phyloP scores from a whole-genome alignment of 2,329 filamentous ascomycete genomes.

The Colletotrichum falcatum region DNA sequence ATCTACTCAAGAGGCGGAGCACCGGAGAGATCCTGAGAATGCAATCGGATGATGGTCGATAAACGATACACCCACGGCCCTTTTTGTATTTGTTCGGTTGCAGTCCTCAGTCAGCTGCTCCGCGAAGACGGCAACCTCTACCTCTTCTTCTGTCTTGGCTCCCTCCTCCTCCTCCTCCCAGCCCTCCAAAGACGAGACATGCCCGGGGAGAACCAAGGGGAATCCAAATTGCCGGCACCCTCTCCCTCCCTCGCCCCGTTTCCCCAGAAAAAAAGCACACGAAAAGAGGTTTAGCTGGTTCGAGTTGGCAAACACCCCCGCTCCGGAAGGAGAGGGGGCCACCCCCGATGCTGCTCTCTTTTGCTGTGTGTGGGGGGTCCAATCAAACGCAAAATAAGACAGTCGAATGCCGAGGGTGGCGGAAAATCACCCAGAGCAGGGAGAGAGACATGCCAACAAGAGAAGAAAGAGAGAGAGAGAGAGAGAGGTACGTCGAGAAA shows the following conservation, averaged over 20 bases:
- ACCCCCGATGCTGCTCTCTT: conserved; percentile 23
- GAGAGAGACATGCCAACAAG: conserved; percentile 13
- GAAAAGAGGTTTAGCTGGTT: conserved; percentile 10
- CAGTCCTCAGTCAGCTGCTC: conserved; percentile 4
- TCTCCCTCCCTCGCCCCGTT: conserved; percentile 7
- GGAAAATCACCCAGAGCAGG: not conserved
- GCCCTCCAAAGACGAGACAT: conserved; percentile 20
- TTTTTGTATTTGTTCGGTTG: conserved; percentile 14
- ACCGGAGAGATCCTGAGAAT: conserved; percentile 4
- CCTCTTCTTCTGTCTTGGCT: too few relatives aligned
- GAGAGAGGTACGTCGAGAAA: conserved; percentile 9
- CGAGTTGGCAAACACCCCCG: conserved; percentile 21
- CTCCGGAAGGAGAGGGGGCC: conserved; percentile 14
- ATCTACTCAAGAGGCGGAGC: conserved; percentile 15
- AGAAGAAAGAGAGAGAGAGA: too few relatives aligned
- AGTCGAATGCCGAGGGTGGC: conserved; percentile 39
- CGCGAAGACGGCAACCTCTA: not conserved
- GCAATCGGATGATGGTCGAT: conserved; percentile 23
- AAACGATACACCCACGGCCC: conserved; percentile 16
- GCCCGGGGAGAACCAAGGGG: not conserved
- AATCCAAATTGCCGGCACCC: conserved; percentile 23
- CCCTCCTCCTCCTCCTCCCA: not conserved
- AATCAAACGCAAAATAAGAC: conserved; percentile 34
- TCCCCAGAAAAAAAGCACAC: conserved; percentile 27
- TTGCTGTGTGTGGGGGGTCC: conserved; percentile 30